Evolutionary conservation across 2,329 filamentous ascomycete species (phyloP).

Genomic region (Apiospora marii): DNA sequence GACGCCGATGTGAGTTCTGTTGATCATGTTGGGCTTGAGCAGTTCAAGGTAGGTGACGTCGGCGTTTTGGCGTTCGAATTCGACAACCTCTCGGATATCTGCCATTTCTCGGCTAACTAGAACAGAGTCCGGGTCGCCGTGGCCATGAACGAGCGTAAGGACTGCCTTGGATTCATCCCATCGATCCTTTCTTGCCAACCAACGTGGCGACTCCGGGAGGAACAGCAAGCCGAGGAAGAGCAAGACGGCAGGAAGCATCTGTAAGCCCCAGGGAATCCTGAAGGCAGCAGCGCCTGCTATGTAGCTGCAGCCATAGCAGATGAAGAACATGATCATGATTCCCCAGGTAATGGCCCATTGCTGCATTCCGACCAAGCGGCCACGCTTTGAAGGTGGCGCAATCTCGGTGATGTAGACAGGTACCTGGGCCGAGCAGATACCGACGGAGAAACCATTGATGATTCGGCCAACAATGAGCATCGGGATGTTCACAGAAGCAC

Average conservation of each 20-base stretch:
- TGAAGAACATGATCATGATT: slow-evolving; percentile 57
- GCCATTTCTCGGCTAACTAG: slow-evolving; percentile 73
- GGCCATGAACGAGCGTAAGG: slow-evolving; percentile 65
- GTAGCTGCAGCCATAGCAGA: slow-evolving; percentile 55
- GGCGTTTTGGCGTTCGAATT: slow-evolving; percentile 74
- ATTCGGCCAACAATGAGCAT: slow-evolving; percentile 73
- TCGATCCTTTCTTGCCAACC: slow-evolving; percentile 58
- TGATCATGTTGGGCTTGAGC: slow-evolving; percentile 76
- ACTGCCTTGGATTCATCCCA: slow-evolving; percentile 56
- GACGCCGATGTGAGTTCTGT: slow-evolving; percentile 74
- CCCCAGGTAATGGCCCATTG: slow-evolving; percentile 57
- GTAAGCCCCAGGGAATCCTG: slow-evolving; percentile 57
- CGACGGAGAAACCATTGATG: slow-evolving; percentile 75
- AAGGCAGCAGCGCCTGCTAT: slow-evolving; percentile 55
- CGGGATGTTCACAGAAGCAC: slow-evolving; percentile 54
- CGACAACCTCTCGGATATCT: slow-evolving; percentile 77
- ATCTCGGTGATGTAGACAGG: slow-evolving; percentile 76
- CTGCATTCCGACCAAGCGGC: slow-evolving; percentile 53
- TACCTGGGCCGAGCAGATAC: slow-evolving; percentile 76
- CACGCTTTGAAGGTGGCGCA: slow-evolving; percentile 55
- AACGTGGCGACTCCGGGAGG: slow-evolving; percentile 58
- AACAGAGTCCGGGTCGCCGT: slow-evolving; percentile 69
- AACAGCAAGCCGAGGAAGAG: slow-evolving; percentile 52
- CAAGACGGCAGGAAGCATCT: slow-evolving; percentile 53
- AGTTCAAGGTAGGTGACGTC: slow-evolving; percentile 77